Evolutionary conservation across 2,329 filamentous ascomycete species (phyloP).

Genomic region (Metarhizium brunneum): DNA sequence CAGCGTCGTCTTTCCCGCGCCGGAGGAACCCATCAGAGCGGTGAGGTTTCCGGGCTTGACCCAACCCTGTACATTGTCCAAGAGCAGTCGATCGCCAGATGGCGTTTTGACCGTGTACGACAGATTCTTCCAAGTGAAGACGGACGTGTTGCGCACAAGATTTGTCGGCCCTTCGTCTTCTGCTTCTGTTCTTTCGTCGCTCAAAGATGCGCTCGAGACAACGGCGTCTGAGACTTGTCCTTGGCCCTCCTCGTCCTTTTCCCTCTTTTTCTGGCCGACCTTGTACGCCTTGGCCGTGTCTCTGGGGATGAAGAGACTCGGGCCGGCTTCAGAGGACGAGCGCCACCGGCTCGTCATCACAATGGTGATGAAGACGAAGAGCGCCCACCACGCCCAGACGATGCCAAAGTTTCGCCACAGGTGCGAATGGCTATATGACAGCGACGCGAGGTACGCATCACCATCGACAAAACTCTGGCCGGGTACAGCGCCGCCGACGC

Average conservation of each 20-base stretch:
- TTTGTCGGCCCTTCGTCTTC: conserved; percentile 12
- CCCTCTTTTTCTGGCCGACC: conserved; percentile 13
- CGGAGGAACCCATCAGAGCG: conserved; percentile 72
- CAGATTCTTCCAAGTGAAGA: conserved; percentile 69
- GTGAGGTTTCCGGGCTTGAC: conserved; percentile 72
- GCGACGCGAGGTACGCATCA: conserved; percentile 45
- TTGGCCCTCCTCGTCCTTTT: conserved; percentile 41
- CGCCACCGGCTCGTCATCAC: conserved; percentile 48
- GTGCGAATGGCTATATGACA: conserved; percentile 43
- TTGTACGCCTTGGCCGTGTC: conserved; percentile 36
- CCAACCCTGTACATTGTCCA: conserved; percentile 77
- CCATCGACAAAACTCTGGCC: conserved; percentile 43
- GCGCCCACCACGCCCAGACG: conserved; percentile 52
- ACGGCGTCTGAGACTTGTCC: conserved; percentile 11
- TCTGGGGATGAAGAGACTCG: conserved; percentile 51
- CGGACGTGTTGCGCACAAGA: conserved; percentile 52
- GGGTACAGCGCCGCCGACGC: conserved; percentile 42
- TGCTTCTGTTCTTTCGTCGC: not conserved
- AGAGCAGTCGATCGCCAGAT: conserved; percentile 53
- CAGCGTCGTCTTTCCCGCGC: conserved; percentile 79
- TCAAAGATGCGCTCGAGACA: not conserved
- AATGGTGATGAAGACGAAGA: conserved; percentile 51
- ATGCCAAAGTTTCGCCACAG: conserved; percentile 55
- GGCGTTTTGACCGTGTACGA: conserved; percentile 58
- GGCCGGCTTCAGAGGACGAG: conserved; percentile 39